These are phyloP conservation scores for Martiniozyma asiatica DNA, from an alignment of 1,139 yeast genomes.

Conservation along the genomic window DNA sequence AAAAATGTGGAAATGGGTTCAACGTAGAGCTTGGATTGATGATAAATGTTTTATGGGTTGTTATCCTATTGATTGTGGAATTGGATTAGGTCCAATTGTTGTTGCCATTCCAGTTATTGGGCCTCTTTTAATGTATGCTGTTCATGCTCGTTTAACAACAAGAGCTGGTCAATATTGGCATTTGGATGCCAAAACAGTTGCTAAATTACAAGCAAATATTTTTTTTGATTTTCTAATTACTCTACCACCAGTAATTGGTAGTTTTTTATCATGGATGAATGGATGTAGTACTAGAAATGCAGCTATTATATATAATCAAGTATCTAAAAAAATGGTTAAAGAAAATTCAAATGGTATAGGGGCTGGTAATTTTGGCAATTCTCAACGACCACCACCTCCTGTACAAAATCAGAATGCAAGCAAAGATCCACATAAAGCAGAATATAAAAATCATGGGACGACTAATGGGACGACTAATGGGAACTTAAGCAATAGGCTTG, in stretches of 20 bases:
- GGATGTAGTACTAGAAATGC: conserved; percentile 88
- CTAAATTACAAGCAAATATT: conserved; percentile 66
- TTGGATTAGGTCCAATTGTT: conserved; percentile 64
- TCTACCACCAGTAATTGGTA: conserved; percentile 70
- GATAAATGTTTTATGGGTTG: conserved; percentile 75
- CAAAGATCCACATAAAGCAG: too few species aligned
- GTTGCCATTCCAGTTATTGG: conserved; percentile 70
- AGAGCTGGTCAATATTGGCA: conserved; percentile 44
- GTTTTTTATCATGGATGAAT: conserved; percentile 65
- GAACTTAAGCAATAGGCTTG: too few species aligned
- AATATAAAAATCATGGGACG: too few species aligned
- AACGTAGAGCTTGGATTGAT: conserved; percentile 70
- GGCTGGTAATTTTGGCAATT: too few species aligned
- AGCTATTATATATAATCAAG: conserved; percentile 48
- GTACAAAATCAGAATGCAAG: not conserved
- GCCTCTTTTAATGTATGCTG: conserved; percentile 64
- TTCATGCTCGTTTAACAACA: conserved; percentile 56
- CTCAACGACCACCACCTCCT: too few species aligned
- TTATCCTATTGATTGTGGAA: conserved; percentile 64
- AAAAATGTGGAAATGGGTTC: conserved; percentile 60
- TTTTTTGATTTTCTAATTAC: conserved; percentile 60
- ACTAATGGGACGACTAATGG: too few species aligned
- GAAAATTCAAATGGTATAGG: conserved; percentile 12
- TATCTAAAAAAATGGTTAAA: conserved; percentile 29
- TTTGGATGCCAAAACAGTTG: conserved; percentile 47